A percentile compares a stretch with the other conserved stretches of the same genome.
Evolutionary conservation across 768 basidiomycete genomes (phyloP).

Genomic region (Rhodotorula paludigena): DNA sequence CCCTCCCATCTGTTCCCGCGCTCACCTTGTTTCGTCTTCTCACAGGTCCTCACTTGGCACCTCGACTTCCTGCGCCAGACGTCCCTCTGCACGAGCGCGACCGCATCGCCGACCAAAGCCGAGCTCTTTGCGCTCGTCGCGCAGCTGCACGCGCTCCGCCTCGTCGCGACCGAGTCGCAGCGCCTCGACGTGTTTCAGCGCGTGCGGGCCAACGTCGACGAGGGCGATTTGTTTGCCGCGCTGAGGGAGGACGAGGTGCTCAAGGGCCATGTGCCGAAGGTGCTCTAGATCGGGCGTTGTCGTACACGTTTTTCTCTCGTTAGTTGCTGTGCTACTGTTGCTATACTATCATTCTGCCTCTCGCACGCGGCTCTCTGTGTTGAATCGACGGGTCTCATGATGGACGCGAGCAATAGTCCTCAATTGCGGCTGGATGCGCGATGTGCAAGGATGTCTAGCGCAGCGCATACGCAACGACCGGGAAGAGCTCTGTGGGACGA

Average conservation of each 20-base stretch:
- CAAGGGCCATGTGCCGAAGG: slow-evolving; percentile 17
- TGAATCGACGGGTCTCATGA: too few relatives aligned
- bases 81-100: slow-evolving; percentile 12
- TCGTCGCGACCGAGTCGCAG: slow-evolving; percentile 38
- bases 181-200: slow-evolving; percentile 40
- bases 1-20: too few relatives aligned
- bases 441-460: slow-evolving; percentile 8
- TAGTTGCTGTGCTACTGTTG: neutral
- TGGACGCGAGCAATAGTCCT: too few relatives aligned
- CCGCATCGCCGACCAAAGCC: slow-evolving; percentile 20
- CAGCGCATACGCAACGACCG: slow-evolving; percentile 31
- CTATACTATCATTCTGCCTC: neutral
- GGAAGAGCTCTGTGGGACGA: slow-evolving; percentile 30
- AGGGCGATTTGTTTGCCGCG: slow-evolving; percentile 40
- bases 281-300: neutral
- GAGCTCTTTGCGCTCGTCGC: slow-evolving; percentile 37
- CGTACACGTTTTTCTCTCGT: neutral
- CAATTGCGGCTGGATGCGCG: too few relatives aligned
- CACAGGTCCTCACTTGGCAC: slow-evolving; percentile 42
- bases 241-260: slow-evolving; percentile 39
- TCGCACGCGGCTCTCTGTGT: too few relatives aligned
- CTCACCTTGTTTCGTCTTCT: neutral
- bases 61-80: slow-evolving; percentile 40
- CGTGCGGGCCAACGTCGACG: slow-evolving; percentile 34
- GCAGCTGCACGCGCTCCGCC: slow-evolving; percentile 35